Base-by-base conservation (phyloP, 2,329 filamentous ascomycete species). In the Xylariaceae sp. region DNA sequence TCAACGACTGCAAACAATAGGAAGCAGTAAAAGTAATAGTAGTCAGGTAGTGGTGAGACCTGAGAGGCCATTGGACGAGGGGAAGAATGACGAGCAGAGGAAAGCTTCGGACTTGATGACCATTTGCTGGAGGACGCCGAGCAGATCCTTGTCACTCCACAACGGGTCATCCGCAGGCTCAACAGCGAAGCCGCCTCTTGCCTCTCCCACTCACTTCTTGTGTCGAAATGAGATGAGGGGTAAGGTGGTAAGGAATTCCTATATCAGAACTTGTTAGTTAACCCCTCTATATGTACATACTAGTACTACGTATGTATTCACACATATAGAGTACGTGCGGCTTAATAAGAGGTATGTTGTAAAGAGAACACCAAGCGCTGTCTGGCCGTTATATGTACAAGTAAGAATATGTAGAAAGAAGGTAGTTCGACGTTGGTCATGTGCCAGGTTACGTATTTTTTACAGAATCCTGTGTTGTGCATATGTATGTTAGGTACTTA, bases 81-180 rank as follows among this genome's bases (percentile, higher is more conserved):
- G 6, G 44, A 55, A 48, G 62, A 63, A 64, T 59, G 60, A 64
- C 58, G 56, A 59, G 49, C 52, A 64, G 57, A 29, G 32, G 50
- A 59, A 54, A 44, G 45, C 43, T 57, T 54, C 52, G 52, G 48
- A 52, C 48, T 56, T 46, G 46, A 55, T 48, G 44, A 43, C 50
- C 51, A 65, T 65, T 67, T 57, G 60, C 62, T 63, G 54, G 63
- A 60, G 54, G 50, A 60, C 57, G 53, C 63, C 54, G 57, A 60
- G 48, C 32, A 37, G 32, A 37, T 37, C 32, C 32, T 16, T 37
- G 32, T 14, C 32, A 37, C 32, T 37, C 32, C 32, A 37, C 32
- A 37, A 37, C 32, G 44, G 44, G 46, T 45, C 49, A 48, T 45
- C 51, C 52, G 49, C 45, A 52, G 53, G 40, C 32, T 37, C 32